phyloP scores from a whole-genome alignment of 805 yeast genomes.

The Yamadazyma sp. region DNA sequence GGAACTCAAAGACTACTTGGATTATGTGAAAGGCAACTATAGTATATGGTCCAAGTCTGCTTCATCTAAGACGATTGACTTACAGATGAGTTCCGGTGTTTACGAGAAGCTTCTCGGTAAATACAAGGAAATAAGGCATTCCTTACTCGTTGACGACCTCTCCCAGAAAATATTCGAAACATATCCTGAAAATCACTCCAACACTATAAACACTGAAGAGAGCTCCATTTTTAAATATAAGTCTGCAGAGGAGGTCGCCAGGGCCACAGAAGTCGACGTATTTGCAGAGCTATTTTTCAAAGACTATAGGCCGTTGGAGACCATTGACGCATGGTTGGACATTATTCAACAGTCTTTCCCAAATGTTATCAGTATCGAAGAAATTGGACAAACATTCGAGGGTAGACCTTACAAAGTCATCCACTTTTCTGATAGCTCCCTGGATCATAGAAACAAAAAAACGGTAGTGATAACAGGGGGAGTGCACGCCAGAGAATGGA shows the following conservation, averaged over 20 bases:
- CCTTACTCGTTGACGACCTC: conserved; percentile 55
- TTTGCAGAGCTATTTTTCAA: conserved; percentile 61
- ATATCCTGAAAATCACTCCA: conserved; percentile 35
- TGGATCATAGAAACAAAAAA: conserved; percentile 42
- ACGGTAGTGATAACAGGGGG: conserved; percentile 82
- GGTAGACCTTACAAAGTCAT: conserved; percentile 69
- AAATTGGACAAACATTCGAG: conserved; percentile 74
- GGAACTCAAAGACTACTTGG: conserved; percentile 21
- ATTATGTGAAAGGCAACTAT: conserved; percentile 1
- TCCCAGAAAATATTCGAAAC: conserved; percentile 58
- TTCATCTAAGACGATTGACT: conserved; percentile 14
- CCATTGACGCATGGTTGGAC: conserved; percentile 74
- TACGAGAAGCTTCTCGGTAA: conserved; percentile 8
- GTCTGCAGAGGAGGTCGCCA: conserved; percentile 17
- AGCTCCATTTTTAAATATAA: conserved; percentile 11
- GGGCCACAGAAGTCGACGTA: conserved; percentile 17
- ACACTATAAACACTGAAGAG: conserved; percentile 4
- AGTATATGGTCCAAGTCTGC: conserved; percentile 15
- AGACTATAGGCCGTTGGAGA: conserved; percentile 63
- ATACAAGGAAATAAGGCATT: conserved; percentile 23
- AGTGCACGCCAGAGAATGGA: conserved; percentile 90
- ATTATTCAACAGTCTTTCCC: conserved; percentile 62
- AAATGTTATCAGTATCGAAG: conserved; percentile 57
- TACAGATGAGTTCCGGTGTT: conserved; percentile 15
- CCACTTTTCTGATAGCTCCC: conserved; percentile 53